Percentiles rank a stretch among this genome's conserved stretches.
Conservation (phyloP, 768 basidiomycete species). For the Rubroboletus pulcherrimus region DNA sequence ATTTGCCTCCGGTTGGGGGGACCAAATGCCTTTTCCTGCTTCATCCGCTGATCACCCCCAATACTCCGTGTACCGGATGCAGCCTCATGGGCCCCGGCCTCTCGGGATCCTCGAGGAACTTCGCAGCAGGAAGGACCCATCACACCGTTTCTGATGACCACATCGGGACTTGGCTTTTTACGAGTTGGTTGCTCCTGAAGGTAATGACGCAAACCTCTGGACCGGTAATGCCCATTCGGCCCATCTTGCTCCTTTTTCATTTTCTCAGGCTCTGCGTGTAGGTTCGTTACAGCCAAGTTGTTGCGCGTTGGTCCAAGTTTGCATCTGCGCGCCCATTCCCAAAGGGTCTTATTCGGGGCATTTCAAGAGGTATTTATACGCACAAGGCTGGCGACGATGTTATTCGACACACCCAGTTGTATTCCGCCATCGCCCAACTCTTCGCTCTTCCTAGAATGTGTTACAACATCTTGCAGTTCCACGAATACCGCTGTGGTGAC, state of each 20-base stretch:
- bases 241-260: conserved; percentile 12
- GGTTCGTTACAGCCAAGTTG: conserved; percentile 2
- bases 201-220: conserved; percentile 1
- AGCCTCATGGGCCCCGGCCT: conserved; percentile 3
- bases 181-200: conserved; percentile 4
- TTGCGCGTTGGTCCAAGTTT: not conserved
- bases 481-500: conserved; percentile 35
- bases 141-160: conserved; percentile 1
- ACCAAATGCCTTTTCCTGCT: not conserved
- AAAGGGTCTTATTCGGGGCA: conserved; percentile 2
- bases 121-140: conserved; percentile 8
- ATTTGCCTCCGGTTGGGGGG: not conserved
- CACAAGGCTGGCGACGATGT: not conserved
- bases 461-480: conserved; percentile 31
- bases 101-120: conserved; percentile 5
- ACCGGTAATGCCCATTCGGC: conserved; percentile 6
- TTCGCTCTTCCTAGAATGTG: conserved; percentile 27
- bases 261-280: conserved; percentile 14
- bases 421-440: not conserved
- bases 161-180: conserved; percentile 11
- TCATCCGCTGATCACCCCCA: conserved; percentile 1
- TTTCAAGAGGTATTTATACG: conserved; percentile 22
- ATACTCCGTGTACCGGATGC: not conserved
- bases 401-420: conserved; percentile 3
- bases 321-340: conserved; percentile 3